Evolutionary conservation across 2,329 filamentous ascomycete species (phyloP).

Genomic region (Seiridium cupressi): DNA sequence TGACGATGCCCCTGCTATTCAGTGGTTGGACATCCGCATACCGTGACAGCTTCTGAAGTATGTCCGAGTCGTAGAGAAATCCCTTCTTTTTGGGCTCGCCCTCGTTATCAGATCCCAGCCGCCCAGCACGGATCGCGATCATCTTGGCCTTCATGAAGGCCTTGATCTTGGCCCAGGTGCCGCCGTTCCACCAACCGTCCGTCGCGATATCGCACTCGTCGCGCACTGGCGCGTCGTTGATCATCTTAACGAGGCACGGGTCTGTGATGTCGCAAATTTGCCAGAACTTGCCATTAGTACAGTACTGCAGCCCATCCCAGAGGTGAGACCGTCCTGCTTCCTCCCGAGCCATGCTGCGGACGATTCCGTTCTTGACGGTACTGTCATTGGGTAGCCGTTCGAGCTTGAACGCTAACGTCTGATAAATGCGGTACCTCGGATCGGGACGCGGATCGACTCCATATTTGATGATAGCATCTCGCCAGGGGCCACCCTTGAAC

Average conservation of each 20-base stretch:
- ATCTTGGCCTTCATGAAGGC: constrained; percentile 88
- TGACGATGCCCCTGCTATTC: constrained; percentile 17
- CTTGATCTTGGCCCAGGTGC: constrained; percentile 79
- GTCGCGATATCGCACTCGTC: constrained; percentile 55
- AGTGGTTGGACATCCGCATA: constrained; percentile 24
- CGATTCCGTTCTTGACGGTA: constrained; percentile 41
- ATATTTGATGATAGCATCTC: constrained; percentile 81
- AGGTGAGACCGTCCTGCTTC: constrained; percentile 60
- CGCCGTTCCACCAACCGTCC: constrained; percentile 84
- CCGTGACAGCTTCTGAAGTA: constrained; percentile 23
- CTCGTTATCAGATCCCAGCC: constrained; percentile 46
- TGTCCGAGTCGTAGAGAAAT: constrained; percentile 40
- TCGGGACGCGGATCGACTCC: constrained; percentile 82
- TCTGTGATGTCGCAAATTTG: constrained; percentile 92
- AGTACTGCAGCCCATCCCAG: constrained; percentile 77
- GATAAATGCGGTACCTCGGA: constrained; percentile 76
- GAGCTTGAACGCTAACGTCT: constrained; percentile 85
- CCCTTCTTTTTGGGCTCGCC: constrained; percentile 23
- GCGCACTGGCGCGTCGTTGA: constrained; percentile 62
- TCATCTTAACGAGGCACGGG: constrained; percentile 64
- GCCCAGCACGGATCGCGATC: constrained; percentile 59
- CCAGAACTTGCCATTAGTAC: constrained; percentile 84
- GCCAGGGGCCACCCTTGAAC: constrained; percentile 89
- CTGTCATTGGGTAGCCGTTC: constrained; percentile 40
- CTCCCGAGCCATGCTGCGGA: constrained; percentile 34